These are phyloP conservation scores for Microdochium nivale DNA, from an alignment of 2,329 filamentous ascomycete genomes.

Conservation along the genomic window DNA sequence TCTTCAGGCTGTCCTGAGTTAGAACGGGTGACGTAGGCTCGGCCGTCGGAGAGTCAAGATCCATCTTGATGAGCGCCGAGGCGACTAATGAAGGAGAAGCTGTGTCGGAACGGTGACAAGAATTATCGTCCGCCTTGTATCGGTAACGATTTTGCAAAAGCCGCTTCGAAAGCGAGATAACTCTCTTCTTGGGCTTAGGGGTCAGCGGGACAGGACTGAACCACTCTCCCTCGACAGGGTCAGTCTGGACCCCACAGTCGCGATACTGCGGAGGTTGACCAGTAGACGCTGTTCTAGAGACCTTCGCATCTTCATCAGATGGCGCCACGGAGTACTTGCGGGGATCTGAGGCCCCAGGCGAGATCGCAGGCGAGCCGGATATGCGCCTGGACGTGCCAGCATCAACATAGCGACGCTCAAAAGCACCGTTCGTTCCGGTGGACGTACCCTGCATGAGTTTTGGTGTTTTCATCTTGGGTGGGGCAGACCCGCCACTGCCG, in stretches of 20 bases:
- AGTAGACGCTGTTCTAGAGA: not conserved
- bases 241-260: constrained; percentile 45
- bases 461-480: constrained; percentile 29
- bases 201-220: constrained; percentile 30
- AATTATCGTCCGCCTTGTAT: constrained; percentile 29
- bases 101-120: constrained; percentile 18
- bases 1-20: constrained; percentile 5
- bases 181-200: constrained; percentile 33
- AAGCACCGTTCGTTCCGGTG: constrained; percentile 19
- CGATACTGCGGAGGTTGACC: constrained; percentile 34
- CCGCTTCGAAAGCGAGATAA: constrained; percentile 45
- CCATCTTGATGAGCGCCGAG: constrained; percentile 26
- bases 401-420: constrained; percentile 39
- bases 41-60: constrained; percentile 25
- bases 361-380: constrained; percentile 39
- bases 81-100: constrained; percentile 18
- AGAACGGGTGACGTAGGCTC: constrained; percentile 3
- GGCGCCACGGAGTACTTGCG: constrained; percentile 22
- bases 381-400: constrained; percentile 44
- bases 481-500: constrained; percentile 26
- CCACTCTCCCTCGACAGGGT: constrained; percentile 44
- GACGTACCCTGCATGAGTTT: constrained; percentile 10
- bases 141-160: constrained; percentile 40
- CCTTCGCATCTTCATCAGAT: constrained; percentile 20
- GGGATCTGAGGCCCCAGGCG: constrained; percentile 19